Conservation (phyloP, 176 grass and related monocot genomes). For the Elymus sibiricus region DNA sequence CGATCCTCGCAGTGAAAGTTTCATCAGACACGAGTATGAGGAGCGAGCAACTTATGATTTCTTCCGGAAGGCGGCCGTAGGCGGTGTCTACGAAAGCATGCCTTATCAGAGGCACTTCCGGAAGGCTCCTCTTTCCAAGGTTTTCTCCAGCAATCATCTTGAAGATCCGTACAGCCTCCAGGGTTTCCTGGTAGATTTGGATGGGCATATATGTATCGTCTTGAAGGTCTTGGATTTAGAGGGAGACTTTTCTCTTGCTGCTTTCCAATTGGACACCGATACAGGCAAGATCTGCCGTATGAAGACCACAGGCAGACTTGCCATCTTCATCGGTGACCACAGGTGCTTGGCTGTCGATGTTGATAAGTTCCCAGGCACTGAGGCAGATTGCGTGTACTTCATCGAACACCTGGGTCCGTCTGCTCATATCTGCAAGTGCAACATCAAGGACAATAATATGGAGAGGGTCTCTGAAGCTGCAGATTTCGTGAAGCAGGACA, state of each 20-base stretch:
- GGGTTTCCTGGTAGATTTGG: not conserved
- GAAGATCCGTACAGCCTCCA: not conserved
- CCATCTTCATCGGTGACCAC: slow-evolving; percentile 1
- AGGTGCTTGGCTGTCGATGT: not conserved
- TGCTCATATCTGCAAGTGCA: not conserved
- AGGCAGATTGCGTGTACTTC: slow-evolving; percentile 5
- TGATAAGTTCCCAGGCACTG: not conserved
- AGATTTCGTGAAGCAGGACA: too few species aligned
- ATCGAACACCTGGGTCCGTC: not conserved
- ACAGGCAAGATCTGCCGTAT: not conserved
- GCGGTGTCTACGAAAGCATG: not conserved
- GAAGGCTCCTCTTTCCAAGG: too few species aligned
- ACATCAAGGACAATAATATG: not conserved
- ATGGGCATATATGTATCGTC: not conserved
- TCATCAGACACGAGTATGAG: not conserved
- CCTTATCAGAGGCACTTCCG: too few species aligned
- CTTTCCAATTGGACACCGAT: not conserved
- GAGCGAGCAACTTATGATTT: not conserved
- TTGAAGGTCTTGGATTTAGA: too few species aligned
- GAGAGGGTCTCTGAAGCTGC: not conserved
- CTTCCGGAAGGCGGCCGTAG: not conserved
- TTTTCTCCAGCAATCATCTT: not conserved
- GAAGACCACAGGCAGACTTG: not conserved
- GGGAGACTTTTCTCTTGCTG: not conserved
- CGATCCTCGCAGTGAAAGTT: not conserved